Evolutionary conservation across 768 basidiomycete species (phyloP), one percentile per base, ranked within the genome.

Genomic region (Sistotremastrum niveocremeum): DNA sequence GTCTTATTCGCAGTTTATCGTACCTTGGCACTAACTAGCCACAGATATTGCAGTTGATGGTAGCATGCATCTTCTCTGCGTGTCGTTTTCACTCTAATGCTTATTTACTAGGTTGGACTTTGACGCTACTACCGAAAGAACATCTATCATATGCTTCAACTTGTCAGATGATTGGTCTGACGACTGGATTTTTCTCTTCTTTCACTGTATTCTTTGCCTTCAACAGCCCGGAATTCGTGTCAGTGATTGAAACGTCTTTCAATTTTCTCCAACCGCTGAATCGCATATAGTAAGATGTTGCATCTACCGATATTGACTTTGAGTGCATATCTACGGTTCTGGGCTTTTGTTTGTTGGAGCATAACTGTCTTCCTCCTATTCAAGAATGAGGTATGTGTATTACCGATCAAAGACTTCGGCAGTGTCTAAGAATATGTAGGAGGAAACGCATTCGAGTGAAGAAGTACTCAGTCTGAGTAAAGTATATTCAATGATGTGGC

Each of bases 141-240:
- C 93, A 91, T 57, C 65, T 98, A 35, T 89, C 93, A 11, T 99
- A 93, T 57, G 95, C 95, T 3, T 95, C 91, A 11, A 98, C 93
- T 5, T 97, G 94, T 48, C 95, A 99, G 62, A 98, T 95, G 1
- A 88, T 98, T 49, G 95, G 95, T 9, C 71, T 99, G 29, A 97
- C 94, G 54, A 85, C 87, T 1, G 95, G 95, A 4, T 97, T 82
- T 62, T 93, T 98, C 57, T 74, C 91, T 32, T 91, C 89, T 2
- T 98, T 95, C 59, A 99, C 95, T 6, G 90, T 98, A 5, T 98
- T 98, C 59, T 73, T 99, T 38, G 95, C 95, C 0, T 79, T 99
- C 59, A 99, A 98, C 59, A 91, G 88, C 52, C 82, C 89, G 55
- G 81, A 84, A 29, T 99, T 99, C 58, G 76, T 79, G 84, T 87